Evolutionary conservation across 1,139 yeast species (phyloP), one percentile per base, ranked within the genome.

Genomic region (Zygoascus hellenicus): DNA sequence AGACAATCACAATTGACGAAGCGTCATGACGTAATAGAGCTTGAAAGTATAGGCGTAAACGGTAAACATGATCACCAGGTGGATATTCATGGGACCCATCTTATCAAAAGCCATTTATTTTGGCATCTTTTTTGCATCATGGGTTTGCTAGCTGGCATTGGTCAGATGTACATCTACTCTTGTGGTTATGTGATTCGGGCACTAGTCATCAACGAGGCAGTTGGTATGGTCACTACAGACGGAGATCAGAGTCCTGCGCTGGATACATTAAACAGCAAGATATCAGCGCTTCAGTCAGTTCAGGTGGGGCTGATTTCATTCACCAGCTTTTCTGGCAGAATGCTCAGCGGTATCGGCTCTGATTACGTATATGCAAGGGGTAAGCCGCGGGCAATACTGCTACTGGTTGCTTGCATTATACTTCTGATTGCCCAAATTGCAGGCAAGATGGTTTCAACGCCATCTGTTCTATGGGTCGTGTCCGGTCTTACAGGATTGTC

Each of bases 121-220:
- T 68, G 72, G 72, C 48, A 59, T 16, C 68, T 65, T 48, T 61
- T 66, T 55, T 42, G 75, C 9, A 69, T 82, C 15, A 68, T 84
- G 52, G 84, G 89, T 1, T 64, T 78, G 2, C 66, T 83, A 41
- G 83, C 85, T 55, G 86, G 89, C 1, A 72, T 81, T 51, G 94
- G 94, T 9, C 92, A 85, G 61, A 79, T 83, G 74, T 85, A 83
- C 60, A 84, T 85, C 29, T 83, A 77, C 58, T 77, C 86, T 3
- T 79, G 85, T 45, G 95, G 95, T 0, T 83, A 78, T 57, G 74
- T 84, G 38, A 78, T 83, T 22, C 76, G 78, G 54, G 85, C 89
- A 1, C 58, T 69, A 38, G 59, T 58, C 1, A 16, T 40, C 11
- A 33, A 33, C 10, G 40, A 28, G 16, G 13, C 28, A 15, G 46